Evolutionary conservation across 2,329 filamentous ascomycete species (phyloP).

Genomic region (Botrytis fabae): DNA sequence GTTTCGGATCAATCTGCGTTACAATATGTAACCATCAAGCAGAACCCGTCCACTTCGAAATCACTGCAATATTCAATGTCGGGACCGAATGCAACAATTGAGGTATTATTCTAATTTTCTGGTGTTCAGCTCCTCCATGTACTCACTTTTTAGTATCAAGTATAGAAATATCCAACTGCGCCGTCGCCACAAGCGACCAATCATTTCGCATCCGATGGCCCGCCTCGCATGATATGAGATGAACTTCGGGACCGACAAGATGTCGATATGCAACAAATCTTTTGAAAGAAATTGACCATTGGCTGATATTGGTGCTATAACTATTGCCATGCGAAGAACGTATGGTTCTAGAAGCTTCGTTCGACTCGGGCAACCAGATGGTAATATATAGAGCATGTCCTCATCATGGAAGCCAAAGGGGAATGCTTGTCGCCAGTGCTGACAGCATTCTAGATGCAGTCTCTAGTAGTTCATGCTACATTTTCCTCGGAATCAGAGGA

Average conservation of each 20-base stretch:
- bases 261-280: slow-evolving; percentile 18
- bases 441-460: not conserved
- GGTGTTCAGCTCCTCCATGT: slow-evolving; percentile 1
- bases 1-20: not conserved
- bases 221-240: not conserved
- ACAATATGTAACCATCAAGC: not conserved
- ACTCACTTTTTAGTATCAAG: not conserved
- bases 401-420: not conserved
- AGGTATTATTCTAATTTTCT: not conserved
- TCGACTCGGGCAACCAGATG: not conserved
- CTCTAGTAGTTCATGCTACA: too few relatives aligned
- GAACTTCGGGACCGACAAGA: slow-evolving; percentile 11
- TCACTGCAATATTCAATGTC: not conserved
- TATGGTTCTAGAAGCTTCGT: not conserved
- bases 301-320: not conserved
- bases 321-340: not conserved
- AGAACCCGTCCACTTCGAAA: not conserved
- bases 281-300: not conserved
- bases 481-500: not conserved
- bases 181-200: slow-evolving; percentile 2
- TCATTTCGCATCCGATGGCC: slow-evolving; percentile 1
- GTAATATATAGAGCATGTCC: too few relatives aligned
- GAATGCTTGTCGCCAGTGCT: slow-evolving; percentile 7
- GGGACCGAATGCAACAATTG: not conserved
- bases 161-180: not conserved